A percentile compares a stretch with the other conserved stretches of the same genome.
Evolutionary conservation across 2,329 filamentous ascomycete genomes (phyloP).

Genomic region (Phialocephala sp.): DNA sequence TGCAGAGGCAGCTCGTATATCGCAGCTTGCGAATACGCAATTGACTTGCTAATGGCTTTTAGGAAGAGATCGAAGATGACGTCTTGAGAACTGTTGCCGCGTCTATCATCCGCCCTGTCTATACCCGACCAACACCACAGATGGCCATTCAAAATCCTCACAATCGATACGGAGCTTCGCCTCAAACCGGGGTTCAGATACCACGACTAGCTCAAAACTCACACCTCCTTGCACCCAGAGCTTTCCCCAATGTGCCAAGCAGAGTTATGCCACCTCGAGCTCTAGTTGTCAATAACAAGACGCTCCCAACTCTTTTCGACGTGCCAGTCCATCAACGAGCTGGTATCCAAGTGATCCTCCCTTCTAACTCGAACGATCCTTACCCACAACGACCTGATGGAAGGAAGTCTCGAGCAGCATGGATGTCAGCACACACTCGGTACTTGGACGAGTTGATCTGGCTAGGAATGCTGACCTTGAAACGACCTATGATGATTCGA

Average conservation of each 20-base stretch:
- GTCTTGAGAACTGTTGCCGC: neutral
- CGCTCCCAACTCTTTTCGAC: neutral
- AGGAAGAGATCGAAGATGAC: constrained; percentile 8
- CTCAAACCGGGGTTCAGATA: neutral
- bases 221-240: neutral
- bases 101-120: neutral
- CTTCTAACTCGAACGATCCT: neutral
- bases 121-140: neutral
- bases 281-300: neutral
- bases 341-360: neutral
- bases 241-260: neutral
- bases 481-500: neutral
- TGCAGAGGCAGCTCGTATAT: neutral
- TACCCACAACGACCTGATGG: neutral
- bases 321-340: neutral
- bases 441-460: constrained; percentile 1
- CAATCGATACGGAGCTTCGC: neutral
- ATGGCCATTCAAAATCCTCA: neutral
- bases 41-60: neutral
- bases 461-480: neutral
- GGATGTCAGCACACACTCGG: neutral
- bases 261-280: neutral
- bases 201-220: neutral
- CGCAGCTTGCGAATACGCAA: no score
- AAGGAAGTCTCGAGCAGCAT: neutral